A percentile compares a stretch with the other conserved stretches of the same genome.
Conservation (phyloP, 2,329 filamentous ascomycete species). For the Parafenestella ontariensis region DNA sequence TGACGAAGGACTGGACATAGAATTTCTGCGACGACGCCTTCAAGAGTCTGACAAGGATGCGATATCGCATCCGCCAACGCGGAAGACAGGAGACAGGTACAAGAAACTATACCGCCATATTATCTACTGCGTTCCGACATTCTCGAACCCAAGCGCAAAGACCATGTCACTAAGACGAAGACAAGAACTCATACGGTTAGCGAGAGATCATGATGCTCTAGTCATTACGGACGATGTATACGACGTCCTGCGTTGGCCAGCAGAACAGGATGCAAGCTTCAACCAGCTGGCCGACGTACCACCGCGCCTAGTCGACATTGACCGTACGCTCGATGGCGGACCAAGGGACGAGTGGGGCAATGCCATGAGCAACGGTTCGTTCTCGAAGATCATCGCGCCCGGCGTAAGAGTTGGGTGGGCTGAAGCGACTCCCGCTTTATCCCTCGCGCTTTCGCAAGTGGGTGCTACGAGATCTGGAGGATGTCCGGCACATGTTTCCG, state of each 20-base stretch:
- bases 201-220: slow-evolving; percentile 76
- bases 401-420: slow-evolving; percentile 80
- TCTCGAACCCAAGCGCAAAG: slow-evolving; percentile 81
- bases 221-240: slow-evolving; percentile 65
- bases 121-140: slow-evolving; percentile 84
- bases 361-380: slow-evolving; percentile 82
- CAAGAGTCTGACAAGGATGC: slow-evolving; percentile 52
- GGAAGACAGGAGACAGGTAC: slow-evolving; percentile 63
- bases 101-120: slow-evolving; percentile 81
- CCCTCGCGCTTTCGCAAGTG: slow-evolving; percentile 62
- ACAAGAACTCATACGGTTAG: slow-evolving; percentile 70
- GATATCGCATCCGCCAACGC: slow-evolving; percentile 43
- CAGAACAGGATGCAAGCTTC: slow-evolving; percentile 60
- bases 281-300: slow-evolving; percentile 50
- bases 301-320: slow-evolving; percentile 78
- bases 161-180: slow-evolving; percentile 76
- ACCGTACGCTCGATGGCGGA: slow-evolving; percentile 67
- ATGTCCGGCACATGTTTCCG: slow-evolving; percentile 61
- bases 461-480: slow-evolving; percentile 60
- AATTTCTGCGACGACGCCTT: slow-evolving; percentile 59
- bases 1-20: slow-evolving; percentile 73
- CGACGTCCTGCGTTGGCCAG: slow-evolving; percentile 78
- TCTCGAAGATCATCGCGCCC: slow-evolving; percentile 68
- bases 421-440: slow-evolving; percentile 69
- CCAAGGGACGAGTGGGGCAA: slow-evolving; percentile 71